Conservation (phyloP, 345 rosid species). For the Gynandropsis gynandra region DNA sequence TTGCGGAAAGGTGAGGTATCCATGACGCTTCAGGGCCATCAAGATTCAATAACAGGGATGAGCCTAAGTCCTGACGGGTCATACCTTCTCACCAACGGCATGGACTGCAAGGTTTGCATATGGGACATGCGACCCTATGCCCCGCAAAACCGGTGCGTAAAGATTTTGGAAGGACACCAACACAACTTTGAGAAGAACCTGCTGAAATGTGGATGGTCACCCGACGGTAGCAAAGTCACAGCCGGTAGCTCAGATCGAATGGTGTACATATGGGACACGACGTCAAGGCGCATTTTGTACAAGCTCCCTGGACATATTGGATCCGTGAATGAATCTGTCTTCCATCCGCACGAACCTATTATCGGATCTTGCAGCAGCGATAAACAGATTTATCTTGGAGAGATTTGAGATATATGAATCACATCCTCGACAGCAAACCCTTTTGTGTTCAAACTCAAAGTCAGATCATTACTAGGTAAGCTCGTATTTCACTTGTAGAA, state of each 20-base stretch:
- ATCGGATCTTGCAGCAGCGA: constrained; percentile 85
- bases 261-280: constrained; percentile 91
- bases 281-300: constrained; percentile 66
- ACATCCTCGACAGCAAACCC: too few relatives aligned
- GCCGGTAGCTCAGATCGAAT: constrained; percentile 82
- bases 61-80: constrained; percentile 89
- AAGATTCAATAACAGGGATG: constrained; percentile 79
- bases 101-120: constrained; percentile 86
- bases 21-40: constrained; percentile 88
- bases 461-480: too few relatives aligned
- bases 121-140: constrained; percentile 98
- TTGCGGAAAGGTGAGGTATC: constrained; percentile 71
- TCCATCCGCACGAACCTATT: constrained; percentile 74
- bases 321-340: constrained; percentile 68
- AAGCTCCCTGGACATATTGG: constrained; percentile 90
- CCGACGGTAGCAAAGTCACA: constrained; percentile 85
- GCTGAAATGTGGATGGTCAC: constrained; percentile 79
- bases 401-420: constrained; percentile 38
- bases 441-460: too few relatives aligned
- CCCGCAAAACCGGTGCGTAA: constrained; percentile 81
- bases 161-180: constrained; percentile 79
- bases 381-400: constrained; percentile 80
- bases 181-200: constrained; percentile 86
- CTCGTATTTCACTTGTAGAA: too few relatives aligned
- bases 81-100: constrained; percentile 76